Conservation (phyloP, 1,139 yeast species). For the Debaryomyces subglobosus region DNA sequence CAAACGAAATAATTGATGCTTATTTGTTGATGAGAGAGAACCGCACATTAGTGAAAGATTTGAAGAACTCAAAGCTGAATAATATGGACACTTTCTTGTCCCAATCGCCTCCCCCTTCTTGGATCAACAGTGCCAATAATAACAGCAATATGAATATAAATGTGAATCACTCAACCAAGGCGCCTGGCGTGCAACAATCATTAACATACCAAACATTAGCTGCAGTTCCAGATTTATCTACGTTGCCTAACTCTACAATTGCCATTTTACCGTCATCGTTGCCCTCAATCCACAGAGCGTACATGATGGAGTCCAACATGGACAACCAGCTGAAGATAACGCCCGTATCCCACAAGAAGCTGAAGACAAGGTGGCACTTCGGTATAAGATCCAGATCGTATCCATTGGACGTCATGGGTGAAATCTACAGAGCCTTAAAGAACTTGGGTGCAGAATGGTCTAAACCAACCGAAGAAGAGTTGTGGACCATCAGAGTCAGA, state of each 20-base stretch:
- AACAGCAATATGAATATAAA: slow-evolving; percentile 11
- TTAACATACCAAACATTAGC: slow-evolving; percentile 54
- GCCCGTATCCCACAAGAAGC: slow-evolving; percentile 79
- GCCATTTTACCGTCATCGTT: slow-evolving; percentile 92
- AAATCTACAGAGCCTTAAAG: slow-evolving; percentile 90
- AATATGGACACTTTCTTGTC: slow-evolving; percentile 55
- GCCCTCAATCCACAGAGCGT: slow-evolving; percentile 93
- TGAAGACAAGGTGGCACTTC: slow-evolving; percentile 97
- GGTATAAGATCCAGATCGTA: slow-evolving; percentile 96
- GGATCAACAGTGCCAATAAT: slow-evolving; percentile 31
- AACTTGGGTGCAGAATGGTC: slow-evolving; percentile 98
- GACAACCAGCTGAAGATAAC: slow-evolving; percentile 54
- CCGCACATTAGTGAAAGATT: slow-evolving; percentile 64
- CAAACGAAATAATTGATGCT: slow-evolving; percentile 87
- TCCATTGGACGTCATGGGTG: slow-evolving; percentile 98
- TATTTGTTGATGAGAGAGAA: slow-evolving; percentile 88
- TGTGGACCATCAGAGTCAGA: slow-evolving; percentile 96
- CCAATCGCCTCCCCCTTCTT: slow-evolving; percentile 52
- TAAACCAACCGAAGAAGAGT: slow-evolving; percentile 85
- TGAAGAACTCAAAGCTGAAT: slow-evolving; percentile 57
- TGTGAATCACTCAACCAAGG: slow-evolving; percentile 14
- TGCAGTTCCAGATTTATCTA: slow-evolving; percentile 52
- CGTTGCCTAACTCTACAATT: slow-evolving; percentile 67
- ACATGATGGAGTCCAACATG: slow-evolving; percentile 66
- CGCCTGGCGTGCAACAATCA: slow-evolving; percentile 51